Conservation (phyloP, 2,329 filamentous ascomycete species). For the Fusarium napiforme region DNA sequence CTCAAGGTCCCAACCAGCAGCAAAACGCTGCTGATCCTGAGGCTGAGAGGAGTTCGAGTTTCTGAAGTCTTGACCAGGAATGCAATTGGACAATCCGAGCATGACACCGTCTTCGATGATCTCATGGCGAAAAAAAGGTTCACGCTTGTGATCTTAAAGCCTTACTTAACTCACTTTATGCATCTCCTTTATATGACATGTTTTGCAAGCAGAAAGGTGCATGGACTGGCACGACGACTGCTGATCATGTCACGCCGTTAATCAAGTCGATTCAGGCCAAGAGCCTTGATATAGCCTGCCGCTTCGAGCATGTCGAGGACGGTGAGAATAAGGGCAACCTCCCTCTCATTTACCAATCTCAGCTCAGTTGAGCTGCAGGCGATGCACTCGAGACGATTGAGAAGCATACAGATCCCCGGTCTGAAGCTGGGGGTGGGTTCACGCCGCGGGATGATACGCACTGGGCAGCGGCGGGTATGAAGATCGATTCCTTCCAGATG, state of each 20-base stretch:
- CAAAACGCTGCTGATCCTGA: not conserved
- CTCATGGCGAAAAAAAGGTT: not conserved
- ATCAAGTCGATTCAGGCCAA: not conserved
- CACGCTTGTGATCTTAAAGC: not conserved
- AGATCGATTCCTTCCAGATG: slow-evolving; percentile 4
- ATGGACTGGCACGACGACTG: not conserved
- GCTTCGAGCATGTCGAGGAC: not conserved
- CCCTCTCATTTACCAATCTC: not conserved
- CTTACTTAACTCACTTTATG: not conserved
- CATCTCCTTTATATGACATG: not conserved
- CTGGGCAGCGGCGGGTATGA: slow-evolving; percentile 6
- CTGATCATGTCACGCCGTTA: not conserved
- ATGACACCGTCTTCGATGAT: not conserved
- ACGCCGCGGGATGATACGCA: not conserved
- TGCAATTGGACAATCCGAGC: not conserved
- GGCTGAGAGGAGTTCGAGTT: not conserved
- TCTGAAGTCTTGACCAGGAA: not conserved
- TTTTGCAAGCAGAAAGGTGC: not conserved
- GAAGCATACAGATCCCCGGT: not conserved
- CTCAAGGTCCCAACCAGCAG: not conserved
- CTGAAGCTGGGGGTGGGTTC: not conserved
- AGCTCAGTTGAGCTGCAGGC: not conserved
- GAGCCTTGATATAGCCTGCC: not conserved
- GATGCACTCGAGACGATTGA: not conserved
- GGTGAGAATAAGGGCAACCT: not conserved